phyloP scores from a whole-genome alignment of 768 basidiomycete species.

The Arthromyces matolae region DNA sequence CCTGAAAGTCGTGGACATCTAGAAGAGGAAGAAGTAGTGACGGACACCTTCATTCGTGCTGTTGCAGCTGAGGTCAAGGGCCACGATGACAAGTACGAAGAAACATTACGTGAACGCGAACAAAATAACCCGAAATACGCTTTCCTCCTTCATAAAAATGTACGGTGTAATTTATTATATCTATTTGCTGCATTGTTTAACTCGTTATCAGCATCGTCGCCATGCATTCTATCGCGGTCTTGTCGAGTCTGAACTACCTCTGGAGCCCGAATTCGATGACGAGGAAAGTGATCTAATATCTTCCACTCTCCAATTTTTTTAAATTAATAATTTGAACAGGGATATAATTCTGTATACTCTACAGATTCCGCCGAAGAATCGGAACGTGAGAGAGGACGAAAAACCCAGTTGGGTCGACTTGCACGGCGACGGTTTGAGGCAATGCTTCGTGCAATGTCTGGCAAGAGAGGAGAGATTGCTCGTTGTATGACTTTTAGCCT shows the following conservation, averaged over 20 bases:
- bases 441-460: conserved; percentile 83
- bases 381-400: conserved; percentile 78
- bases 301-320: not conserved
- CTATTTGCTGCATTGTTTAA: conserved; percentile 1
- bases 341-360: conserved; percentile 84
- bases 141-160: conserved; percentile 63
- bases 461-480: conserved; percentile 86
- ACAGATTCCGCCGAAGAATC: conserved; percentile 94
- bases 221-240: conserved; percentile 70
- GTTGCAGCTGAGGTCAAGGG: conserved; percentile 84
- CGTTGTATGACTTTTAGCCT: conserved; percentile 97
- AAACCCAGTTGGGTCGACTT: conserved; percentile 71
- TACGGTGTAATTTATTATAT: conserved; percentile 29
- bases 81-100: conserved; percentile 75
- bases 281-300: conserved; percentile 49
- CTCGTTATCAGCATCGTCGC: conserved; percentile 54
- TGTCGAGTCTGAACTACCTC: conserved; percentile 48
- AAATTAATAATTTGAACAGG: conserved; percentile 38
- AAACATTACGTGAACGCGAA: conserved; percentile 71
- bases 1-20: conserved; percentile 38
- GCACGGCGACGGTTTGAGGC: conserved; percentile 85
- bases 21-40: conserved; percentile 67
- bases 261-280: conserved; percentile 77
- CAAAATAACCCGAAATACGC: conserved; percentile 76
- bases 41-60: conserved; percentile 81